Evolutionary conservation across 2,329 filamentous ascomycete species (phyloP).

Genomic region (Ascochyta pisi): DNA sequence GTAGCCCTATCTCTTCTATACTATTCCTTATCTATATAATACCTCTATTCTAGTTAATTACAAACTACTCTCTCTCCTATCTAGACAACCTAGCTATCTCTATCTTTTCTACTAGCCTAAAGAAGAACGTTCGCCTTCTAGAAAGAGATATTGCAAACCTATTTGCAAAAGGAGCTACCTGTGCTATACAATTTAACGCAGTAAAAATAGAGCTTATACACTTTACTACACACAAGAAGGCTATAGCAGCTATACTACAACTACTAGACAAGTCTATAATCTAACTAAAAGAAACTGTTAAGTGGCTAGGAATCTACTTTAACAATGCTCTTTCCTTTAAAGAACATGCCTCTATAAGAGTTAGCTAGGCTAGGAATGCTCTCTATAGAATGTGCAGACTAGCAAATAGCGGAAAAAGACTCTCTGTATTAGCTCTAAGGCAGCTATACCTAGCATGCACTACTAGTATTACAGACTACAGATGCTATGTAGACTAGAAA

Average conservation of each 20-base stretch:
- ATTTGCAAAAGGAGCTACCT: not conserved
- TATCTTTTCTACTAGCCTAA: not conserved
- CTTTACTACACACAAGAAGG: not conserved
- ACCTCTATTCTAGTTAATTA: not conserved
- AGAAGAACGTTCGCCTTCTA: not conserved
- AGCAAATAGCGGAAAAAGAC: too few relatives aligned
- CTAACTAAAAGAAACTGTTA: not conserved
- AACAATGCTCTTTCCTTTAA: not conserved
- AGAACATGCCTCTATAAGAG: not conserved
- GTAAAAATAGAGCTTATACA: not conserved
- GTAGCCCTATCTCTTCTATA: not conserved
- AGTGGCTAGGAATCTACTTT: not conserved
- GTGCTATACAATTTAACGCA: not conserved
- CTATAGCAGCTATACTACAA: not conserved
- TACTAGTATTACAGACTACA: too few relatives aligned
- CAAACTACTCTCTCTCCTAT: not conserved
- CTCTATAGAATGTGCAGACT: not conserved
- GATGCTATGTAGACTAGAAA: too few relatives aligned
- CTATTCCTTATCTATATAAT: not conserved
- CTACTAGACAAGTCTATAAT: not conserved
- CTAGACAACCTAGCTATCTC: not conserved
- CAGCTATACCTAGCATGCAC: too few relatives aligned
- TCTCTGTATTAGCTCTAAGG: too few relatives aligned
- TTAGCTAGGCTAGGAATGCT: not conserved
- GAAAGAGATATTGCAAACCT: not conserved